A percentile compares a stretch with the other conserved stretches of the same genome.
Evolutionary conservation across 2,329 filamentous ascomycete species (phyloP).

Genomic region (Pseudodiploospora longispora): DNA sequence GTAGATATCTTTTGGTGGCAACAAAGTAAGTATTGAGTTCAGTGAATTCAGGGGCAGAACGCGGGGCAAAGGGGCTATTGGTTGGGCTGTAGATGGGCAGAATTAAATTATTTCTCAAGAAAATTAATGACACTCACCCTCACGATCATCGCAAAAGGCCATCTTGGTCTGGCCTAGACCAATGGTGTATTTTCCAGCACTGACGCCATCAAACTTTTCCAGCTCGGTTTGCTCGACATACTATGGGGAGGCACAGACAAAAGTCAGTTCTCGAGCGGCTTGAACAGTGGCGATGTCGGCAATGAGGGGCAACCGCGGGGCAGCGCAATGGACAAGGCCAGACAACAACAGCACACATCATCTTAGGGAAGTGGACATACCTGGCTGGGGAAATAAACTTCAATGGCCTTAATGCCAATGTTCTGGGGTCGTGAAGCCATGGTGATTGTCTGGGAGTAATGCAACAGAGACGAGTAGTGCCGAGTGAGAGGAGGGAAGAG

Average conservation of each 20-base stretch:
- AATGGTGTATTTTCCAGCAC: constrained; percentile 80
- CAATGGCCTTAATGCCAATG: constrained; percentile 88
- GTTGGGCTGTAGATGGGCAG: constrained; percentile 1
- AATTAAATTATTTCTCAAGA: background rate
- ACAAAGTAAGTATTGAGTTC: constrained; percentile 1
- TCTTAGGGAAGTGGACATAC: constrained; percentile 38
- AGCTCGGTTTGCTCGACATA: constrained; percentile 79
- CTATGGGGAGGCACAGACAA: constrained; percentile 32
- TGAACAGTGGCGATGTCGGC: constrained; percentile 15
- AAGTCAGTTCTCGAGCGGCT: constrained; percentile 9
- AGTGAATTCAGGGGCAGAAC: background rate
- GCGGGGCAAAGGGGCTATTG: background rate
- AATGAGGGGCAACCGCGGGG: constrained; percentile 3
- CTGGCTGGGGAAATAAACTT: constrained; percentile 82
- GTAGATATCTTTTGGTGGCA: constrained; percentile 62
- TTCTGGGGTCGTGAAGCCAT: constrained; percentile 77
- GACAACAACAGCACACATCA: background rate
- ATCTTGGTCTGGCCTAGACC: constrained; percentile 86
- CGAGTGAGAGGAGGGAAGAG: constrained; percentile 5
- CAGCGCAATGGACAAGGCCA: background rate
- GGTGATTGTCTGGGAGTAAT: constrained; percentile 16
- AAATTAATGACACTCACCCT: constrained; percentile 49
- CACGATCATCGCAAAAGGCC: constrained; percentile 85
- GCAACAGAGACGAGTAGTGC: constrained; percentile 4
- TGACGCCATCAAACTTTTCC: constrained; percentile 80